Conservation (phyloP, 306 rosid species). For the Citrullus amarus region DNA sequence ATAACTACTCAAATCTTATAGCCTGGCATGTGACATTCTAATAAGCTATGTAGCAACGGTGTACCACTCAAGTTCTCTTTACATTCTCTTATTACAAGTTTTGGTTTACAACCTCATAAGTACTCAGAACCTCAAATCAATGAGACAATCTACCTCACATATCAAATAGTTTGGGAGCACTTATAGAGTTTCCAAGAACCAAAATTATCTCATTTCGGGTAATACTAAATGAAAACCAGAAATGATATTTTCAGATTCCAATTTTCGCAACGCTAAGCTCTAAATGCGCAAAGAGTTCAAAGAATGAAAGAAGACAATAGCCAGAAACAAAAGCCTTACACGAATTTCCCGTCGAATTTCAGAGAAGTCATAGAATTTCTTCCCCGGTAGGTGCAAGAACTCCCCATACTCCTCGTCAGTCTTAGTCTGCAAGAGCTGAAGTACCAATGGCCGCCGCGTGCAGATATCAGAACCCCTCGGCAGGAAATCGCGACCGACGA, state of each 20-base stretch:
- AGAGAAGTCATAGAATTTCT: constrained; percentile 63
- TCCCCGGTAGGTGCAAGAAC: constrained; percentile 79
- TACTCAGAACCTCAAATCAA: neutral
- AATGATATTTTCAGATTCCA: neutral
- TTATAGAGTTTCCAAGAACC: neutral
- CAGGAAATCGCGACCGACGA: constrained; percentile 91
- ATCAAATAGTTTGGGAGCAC: neutral
- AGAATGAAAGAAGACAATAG: neutral
- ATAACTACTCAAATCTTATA: neutral
- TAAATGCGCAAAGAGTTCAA: neutral
- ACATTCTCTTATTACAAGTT: neutral
- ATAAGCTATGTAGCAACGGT: neutral
- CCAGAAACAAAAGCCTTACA: constrained; percentile 21
- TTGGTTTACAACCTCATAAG: neutral
- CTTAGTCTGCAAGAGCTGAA: constrained; percentile 81
- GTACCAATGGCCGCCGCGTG: constrained; percentile 84
- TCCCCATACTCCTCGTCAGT: constrained; percentile 84
- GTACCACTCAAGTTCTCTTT: neutral
- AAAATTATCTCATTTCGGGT: neutral
- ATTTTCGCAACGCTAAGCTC: neutral
- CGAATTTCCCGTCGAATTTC: constrained; percentile 93
- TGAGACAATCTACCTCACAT: neutral
- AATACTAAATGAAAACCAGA: neutral
- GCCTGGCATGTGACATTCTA: neutral
- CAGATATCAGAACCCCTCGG: constrained; percentile 92